Conservation (phyloP, 1,284 basidiomycete genomes). For the Ustilago hordei region DNA sequence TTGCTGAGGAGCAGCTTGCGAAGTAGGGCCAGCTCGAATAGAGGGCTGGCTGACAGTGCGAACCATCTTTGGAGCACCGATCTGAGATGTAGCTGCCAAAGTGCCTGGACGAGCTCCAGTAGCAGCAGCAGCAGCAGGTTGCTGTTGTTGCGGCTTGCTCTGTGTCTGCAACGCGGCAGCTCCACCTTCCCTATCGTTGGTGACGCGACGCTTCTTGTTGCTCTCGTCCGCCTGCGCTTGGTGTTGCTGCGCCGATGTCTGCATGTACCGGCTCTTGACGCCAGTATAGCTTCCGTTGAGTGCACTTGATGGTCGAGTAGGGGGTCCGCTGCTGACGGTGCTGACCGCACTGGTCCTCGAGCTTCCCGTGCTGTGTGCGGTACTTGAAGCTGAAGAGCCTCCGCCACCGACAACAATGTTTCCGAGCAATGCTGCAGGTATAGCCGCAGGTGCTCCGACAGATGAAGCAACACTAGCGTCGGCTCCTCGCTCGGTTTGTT, state of each 20-base stretch:
- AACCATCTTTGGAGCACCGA: slow-evolving; percentile 40
- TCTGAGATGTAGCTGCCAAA: slow-evolving; percentile 37
- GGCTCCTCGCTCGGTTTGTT: slow-evolving; percentile 34
- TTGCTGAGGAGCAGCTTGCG: slow-evolving; percentile 29
- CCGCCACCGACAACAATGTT: slow-evolving; percentile 27
- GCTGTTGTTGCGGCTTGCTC: slow-evolving; percentile 23
- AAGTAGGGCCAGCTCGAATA: slow-evolving; percentile 23
- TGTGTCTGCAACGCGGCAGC: slow-evolving; percentile 12
- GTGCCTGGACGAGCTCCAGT: slow-evolving; percentile 27
- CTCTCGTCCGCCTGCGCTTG: slow-evolving; percentile 29
- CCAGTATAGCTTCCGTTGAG: slow-evolving; percentile 49
- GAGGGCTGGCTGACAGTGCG: slow-evolving; percentile 48
- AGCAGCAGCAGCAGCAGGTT: slow-evolving; percentile 5
- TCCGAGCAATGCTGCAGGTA: slow-evolving; percentile 40
- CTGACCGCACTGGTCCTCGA: slow-evolving; percentile 43
- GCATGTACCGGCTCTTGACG: slow-evolving; percentile 55
- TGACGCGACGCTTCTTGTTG: slow-evolving; percentile 53
- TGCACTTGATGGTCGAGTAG: slow-evolving; percentile 38
- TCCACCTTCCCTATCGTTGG: slow-evolving; percentile 39
- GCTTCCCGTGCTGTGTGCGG: slow-evolving; percentile 19
- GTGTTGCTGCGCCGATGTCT: slow-evolving; percentile 27
- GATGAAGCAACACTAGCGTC: slow-evolving; percentile 39
- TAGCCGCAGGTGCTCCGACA: slow-evolving; percentile 33
- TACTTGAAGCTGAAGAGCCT: slow-evolving; percentile 25
- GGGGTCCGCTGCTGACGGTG: slow-evolving; percentile 40